phyloP scores from a whole-genome alignment of 805 yeast genomes.

The Saccharomycopsis fodiens region DNA sequence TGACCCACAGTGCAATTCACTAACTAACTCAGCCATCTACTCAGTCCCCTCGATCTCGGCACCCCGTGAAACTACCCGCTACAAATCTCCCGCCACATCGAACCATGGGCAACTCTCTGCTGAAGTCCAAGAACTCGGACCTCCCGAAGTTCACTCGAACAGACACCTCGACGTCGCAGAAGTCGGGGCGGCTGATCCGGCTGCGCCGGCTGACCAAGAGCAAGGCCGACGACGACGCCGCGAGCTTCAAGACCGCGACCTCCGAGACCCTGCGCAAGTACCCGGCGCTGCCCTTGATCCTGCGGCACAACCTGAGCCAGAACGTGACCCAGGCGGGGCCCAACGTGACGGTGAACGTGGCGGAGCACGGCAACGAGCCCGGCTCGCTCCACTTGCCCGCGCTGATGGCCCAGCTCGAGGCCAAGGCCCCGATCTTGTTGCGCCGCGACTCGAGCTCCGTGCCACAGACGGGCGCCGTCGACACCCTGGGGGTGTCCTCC shows the following conservation, averaged over 20 bases:
- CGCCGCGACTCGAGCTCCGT: conserved; percentile 41
- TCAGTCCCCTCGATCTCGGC: too few relatives aligned
- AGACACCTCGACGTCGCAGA: conserved; percentile 44
- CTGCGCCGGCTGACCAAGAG: conserved; percentile 26
- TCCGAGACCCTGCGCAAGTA: conserved; percentile 22
- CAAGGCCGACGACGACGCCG: conserved; percentile 26
- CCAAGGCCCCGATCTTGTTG: conserved; percentile 66
- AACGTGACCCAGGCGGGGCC: conserved; percentile 9
- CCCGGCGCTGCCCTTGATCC: conserved; percentile 14
- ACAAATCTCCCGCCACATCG: too few relatives aligned
- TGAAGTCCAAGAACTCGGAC: conserved; percentile 30
- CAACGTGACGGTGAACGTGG: conserved; percentile 20
- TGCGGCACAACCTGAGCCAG: conserved; percentile 22
- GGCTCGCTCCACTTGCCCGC: conserved; percentile 38
- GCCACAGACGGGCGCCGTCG: conserved; percentile 23
- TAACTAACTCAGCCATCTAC: too few relatives aligned
- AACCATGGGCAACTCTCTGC: conserved; percentile 48
- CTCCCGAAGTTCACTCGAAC: conserved; percentile 43
- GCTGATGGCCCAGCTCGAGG: conserved; percentile 62
- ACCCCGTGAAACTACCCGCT: too few relatives aligned
- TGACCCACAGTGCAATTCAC: too few relatives aligned
- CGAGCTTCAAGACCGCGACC: conserved; percentile 28
- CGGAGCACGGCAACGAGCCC: conserved; percentile 12
- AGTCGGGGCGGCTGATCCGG: conserved; percentile 32
- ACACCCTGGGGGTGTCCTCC: conserved; percentile 22